Evolutionary conservation across 2,329 filamentous ascomycete species (phyloP).

Genomic region (Xylaria sp.): DNA sequence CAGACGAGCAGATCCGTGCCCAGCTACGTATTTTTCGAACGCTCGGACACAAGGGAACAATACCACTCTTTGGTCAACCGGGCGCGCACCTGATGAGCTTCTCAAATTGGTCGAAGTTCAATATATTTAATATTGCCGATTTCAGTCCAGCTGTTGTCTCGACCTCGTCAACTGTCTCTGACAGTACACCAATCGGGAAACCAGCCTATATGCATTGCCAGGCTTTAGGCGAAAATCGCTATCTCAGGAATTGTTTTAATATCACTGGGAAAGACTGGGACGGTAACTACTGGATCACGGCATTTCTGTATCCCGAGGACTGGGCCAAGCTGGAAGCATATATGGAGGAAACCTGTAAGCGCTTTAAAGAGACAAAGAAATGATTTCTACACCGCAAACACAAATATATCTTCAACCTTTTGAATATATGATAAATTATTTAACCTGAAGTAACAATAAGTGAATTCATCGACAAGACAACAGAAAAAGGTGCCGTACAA

Average conservation of each 20-base stretch:
- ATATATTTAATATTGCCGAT: conserved; percentile 7
- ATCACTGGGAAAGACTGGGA: conserved; percentile 22
- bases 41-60: not conserved
- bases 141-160: conserved; percentile 9
- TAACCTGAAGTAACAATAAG: too few species aligned
- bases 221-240: conserved; percentile 14
- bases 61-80: not conserved
- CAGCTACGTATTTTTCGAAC: conserved; percentile 4
- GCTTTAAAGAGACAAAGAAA: conserved; percentile 4
- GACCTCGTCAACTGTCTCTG: not conserved
- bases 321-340: conserved; percentile 17
- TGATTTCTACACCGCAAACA: not conserved
- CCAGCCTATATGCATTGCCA: conserved; percentile 19
- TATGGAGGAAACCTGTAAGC: conserved; percentile 10
- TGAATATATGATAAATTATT: too few species aligned
- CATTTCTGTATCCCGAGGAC: conserved; percentile 17
- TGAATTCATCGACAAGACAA: too few species aligned
- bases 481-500: too few species aligned
- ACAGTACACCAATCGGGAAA: conserved; percentile 2
- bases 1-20: conserved; percentile 13
- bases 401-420: too few species aligned
- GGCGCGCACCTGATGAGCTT: conserved; percentile 4
- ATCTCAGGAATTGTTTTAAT: conserved; percentile 18
- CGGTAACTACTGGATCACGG: conserved; percentile 22
- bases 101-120: conserved; percentile 15